Percentiles rank a stretch among this genome's conserved stretches.
Evolutionary conservation across 108 stramenopile genomes (phyloP).

Genomic region (Schizochytrium sp.): DNA sequence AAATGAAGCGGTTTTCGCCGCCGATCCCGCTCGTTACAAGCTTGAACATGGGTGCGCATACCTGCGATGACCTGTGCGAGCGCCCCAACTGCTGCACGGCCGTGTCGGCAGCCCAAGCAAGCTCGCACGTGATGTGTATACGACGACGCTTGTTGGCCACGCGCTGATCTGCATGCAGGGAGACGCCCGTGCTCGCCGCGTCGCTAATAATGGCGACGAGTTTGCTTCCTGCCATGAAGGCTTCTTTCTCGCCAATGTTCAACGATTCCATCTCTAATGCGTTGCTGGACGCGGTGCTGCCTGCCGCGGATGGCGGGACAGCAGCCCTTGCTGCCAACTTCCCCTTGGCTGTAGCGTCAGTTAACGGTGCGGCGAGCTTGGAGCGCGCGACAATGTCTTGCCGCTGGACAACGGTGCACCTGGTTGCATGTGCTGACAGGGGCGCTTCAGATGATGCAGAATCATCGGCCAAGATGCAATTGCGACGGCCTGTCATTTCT

Average conservation of each 20-base stretch:
- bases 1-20: slow-evolving; percentile 67
- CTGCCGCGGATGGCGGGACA: background rate
- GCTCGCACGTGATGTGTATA: slow-evolving; percentile 71
- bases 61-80: slow-evolving; percentile 64
- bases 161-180: slow-evolving; percentile 42
- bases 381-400: background rate
- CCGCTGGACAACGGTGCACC: background rate
- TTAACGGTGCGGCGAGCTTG: background rate
- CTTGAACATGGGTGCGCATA: slow-evolving; percentile 56
- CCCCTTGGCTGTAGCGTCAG: background rate
- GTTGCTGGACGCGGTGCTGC: background rate
- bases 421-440: background rate
- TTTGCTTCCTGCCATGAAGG: slow-evolving; percentile 65
- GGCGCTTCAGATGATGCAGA: background rate
- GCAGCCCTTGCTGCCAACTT: too few relatives aligned
- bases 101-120: slow-evolving; percentile 79
- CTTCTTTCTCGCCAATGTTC: slow-evolving; percentile 57
- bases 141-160: slow-evolving; percentile 48
- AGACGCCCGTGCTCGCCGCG: slow-evolving; percentile 68
- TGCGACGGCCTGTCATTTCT: slow-evolving; percentile 71
- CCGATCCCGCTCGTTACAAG: slow-evolving; percentile 58
- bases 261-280: slow-evolving; percentile 45
- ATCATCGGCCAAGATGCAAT: background rate
- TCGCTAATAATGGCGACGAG: slow-evolving; percentile 70
- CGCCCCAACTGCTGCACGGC: slow-evolving; percentile 77